A percentile compares a stretch with the other conserved stretches of the same genome.
Conservation (phyloP, 805 yeast genomes). For the Yarrowia sp. region DNA sequence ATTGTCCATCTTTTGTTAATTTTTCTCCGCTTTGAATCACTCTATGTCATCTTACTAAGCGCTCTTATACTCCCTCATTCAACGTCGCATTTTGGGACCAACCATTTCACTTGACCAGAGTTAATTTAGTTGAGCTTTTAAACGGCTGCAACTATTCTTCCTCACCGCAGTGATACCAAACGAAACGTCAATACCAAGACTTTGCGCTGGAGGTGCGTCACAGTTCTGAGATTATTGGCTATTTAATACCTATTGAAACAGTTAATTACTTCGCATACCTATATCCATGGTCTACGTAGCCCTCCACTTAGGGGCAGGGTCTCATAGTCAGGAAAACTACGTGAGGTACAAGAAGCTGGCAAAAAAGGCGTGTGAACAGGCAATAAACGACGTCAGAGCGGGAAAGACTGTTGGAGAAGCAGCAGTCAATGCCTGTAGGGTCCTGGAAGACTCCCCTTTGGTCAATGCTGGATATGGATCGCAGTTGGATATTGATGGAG, state of each 20-base stretch:
- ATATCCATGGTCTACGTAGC: slow-evolving; percentile 18
- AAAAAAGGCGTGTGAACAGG: slow-evolving; percentile 42
- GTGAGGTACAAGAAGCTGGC: slow-evolving; percentile 15
- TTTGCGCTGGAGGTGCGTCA: too few relatives aligned
- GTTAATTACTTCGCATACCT: too few relatives aligned
- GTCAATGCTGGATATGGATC: slow-evolving; percentile 55
- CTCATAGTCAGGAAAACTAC: slow-evolving; percentile 10
- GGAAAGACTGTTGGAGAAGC: slow-evolving; percentile 43
- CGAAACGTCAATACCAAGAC: background rate
- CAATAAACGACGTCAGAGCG: slow-evolving; percentile 42
- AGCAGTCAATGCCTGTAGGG: slow-evolving; percentile 45
- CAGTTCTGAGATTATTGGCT: too few relatives aligned
- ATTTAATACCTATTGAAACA: too few relatives aligned
- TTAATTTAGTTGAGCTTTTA: background rate
- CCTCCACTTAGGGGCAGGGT: slow-evolving; percentile 21
- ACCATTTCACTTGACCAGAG: background rate
- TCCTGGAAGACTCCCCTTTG: slow-evolving; percentile 50
- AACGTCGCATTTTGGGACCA: background rate
- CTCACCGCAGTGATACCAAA: slow-evolving; percentile 3
- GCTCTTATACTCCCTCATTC: background rate
- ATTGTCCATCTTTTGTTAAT: too few relatives aligned
- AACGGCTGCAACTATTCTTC: background rate
- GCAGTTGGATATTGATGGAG: slow-evolving; percentile 49
- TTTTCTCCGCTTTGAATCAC: too few relatives aligned
- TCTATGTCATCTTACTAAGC: too few relatives aligned